A percentile compares a stretch with the other conserved stretches of the same genome.
Evolutionary conservation across 495 filamentous ascomycete genomes (phyloP).

Genomic region (Copromyces sp.): DNA sequence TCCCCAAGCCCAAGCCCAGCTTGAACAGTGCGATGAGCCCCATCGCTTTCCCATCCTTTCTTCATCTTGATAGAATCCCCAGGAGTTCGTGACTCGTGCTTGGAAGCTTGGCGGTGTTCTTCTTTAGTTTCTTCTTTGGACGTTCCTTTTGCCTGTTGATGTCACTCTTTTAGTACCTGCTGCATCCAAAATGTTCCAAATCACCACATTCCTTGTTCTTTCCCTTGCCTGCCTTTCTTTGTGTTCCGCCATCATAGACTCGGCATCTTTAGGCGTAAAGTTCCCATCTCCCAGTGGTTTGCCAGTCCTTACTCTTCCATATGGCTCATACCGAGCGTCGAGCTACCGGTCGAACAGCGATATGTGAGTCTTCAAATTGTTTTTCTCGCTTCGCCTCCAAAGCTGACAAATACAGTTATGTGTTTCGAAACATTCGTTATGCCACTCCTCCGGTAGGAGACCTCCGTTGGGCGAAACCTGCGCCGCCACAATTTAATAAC

Average conservation of each 20-base stretch:
- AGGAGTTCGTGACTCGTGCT: background rate
- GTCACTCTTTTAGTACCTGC: background rate
- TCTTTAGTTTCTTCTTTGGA: background rate
- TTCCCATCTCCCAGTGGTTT: background rate
- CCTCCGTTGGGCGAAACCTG: constrained; percentile 46
- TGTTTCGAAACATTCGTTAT: constrained; percentile 49
- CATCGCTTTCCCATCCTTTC: background rate
- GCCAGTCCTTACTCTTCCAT: constrained; percentile 17
- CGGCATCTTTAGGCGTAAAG: background rate
- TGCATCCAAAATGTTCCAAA: background rate
- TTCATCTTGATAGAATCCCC: background rate
- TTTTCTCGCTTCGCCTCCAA: background rate
- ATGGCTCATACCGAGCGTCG: constrained; percentile 20
- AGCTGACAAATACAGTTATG: constrained; percentile 22
- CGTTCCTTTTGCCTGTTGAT: background rate
- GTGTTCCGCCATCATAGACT: background rate
- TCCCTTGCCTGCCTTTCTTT: background rate
- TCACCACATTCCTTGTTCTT: background rate
- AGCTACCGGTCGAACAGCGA: constrained; percentile 10
- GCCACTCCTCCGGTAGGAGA: constrained; percentile 44
- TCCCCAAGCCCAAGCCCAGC: background rate
- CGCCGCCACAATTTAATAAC: constrained; percentile 34
- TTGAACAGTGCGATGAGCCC: background rate
- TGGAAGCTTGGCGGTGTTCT: background rate
- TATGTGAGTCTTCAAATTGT: constrained; percentile 5